Evolutionary conservation across 306 rosid species (phyloP), one percentile per base, ranked within the genome.

Genomic region (Vigna nakashimae): DNA sequence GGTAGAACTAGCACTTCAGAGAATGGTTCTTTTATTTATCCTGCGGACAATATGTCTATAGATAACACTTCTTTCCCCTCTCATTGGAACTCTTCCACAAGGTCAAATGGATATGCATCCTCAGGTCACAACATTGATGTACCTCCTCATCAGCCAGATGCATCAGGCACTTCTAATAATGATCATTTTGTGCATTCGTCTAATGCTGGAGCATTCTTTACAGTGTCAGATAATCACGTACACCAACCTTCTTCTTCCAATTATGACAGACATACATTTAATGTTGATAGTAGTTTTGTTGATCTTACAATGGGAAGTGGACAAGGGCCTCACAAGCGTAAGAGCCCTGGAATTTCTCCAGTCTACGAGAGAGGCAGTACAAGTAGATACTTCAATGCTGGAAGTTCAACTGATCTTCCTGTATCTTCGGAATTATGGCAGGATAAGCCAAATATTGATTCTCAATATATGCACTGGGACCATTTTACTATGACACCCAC

Each of bases 381-480:
- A 43, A 93, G 96, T 80, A 87, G 92, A 79, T 84, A 86, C 76
- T 77, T 71, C 17, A 83, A 81, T 60, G 79, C 91, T 51, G 96
- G 96, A 66, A 86, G 90, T 81, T 88, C 98, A 74, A 83, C 87
- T 66, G 94, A 84, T 58, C 72, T 83, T 73, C 88, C 93, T 75
- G 74, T 65, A 55, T 73, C 96, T 81, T 79, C 92, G 59, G 96
- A 92, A 68, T 56, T 79, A 60, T 78, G 78, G 83, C 96, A 82
- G 65, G 94, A 91, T 78, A 93, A 89, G 86, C 82, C 81, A 36
- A 84, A 78, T 74, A 69, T 88, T 69, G 92, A 89, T 84, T 59
- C 89, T 43, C 94, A 88, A 74, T 85, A 84, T 77, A 82, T 89
- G 81, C 93, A 89, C n/a, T 90, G 96, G 97, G 96, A 90, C 86